Evolutionary conservation across 202 grass and related monocot species (phyloP), one percentile per base, ranked within the genome.

Genomic region (Saccharum hybrid): DNA sequence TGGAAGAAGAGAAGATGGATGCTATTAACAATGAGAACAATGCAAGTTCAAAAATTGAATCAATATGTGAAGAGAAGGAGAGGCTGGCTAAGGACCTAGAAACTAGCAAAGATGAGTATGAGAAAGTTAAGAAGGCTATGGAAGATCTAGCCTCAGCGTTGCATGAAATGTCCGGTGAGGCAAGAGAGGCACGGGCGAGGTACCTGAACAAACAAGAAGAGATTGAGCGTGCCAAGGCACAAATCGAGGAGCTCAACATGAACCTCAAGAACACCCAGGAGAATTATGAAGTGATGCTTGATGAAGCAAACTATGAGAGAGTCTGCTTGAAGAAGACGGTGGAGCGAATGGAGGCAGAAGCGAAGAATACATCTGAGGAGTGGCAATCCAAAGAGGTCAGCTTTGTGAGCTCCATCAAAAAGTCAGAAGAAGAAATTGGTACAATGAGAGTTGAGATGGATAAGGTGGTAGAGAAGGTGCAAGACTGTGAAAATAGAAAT

Each of bases 301-400:
- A 93, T 45, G 93, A 96, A 88, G 90, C 93, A 64, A 97, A 91
- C 83, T 90, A 93, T 5, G 94, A 93, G 76, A 91, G 84, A 66
- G 90, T 91, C 74, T 93, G 90, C 73, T 86, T 97, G 43, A 76
- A 86, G 81, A 91, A 93, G 52, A 86, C 82, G 12, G 80, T 91
- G 16, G 87, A 97, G 42, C 82, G 79, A 70, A 71, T 97, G 69
- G 89, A 97, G 84, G 76, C 85, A 78, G 91, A 93, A 64, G 85
- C 81, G 1, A 91, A 79, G 63, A 89, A 77, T 40, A 14, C 76
- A 46, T 86, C 52, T 79, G 86, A 84, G 9, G 83, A 89, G 43
- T 87, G 83, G 83, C 75, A 82, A 46, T 81, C 82, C 40, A 87
- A 91, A 79, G 92, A 94, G 69, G 60, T 46, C 15, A 63, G 74